A percentile compares a stretch with the other conserved stretches of the same genome.
Conservation (phyloP, 306 rosid genomes). For the Spatholobus suberectus region DNA sequence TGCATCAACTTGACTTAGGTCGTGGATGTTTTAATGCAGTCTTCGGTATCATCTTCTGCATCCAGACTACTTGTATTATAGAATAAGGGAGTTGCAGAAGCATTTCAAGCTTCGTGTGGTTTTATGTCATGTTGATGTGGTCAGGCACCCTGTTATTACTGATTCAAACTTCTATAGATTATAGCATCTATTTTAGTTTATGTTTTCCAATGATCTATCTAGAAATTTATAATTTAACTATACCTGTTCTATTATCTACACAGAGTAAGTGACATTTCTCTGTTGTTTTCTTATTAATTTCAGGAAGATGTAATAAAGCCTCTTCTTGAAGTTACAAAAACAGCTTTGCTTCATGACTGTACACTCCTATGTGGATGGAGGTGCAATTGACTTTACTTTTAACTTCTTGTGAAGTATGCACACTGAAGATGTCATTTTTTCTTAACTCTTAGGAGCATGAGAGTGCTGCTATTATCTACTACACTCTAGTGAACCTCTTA, state of each 20-base stretch:
- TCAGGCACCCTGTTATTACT: constrained; percentile 41
- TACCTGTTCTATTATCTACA: not conserved
- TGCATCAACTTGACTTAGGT: constrained; percentile 29
- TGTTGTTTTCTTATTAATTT: constrained; percentile 40
- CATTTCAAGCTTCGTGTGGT: constrained; percentile 89
- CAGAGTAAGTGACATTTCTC: constrained; percentile 31
- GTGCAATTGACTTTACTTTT: constrained; percentile 49
- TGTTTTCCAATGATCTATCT: constrained; percentile 19
- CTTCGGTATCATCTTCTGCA: constrained; percentile 97
- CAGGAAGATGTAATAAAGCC: constrained; percentile 97
- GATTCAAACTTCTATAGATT: constrained; percentile 11
- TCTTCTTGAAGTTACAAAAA: constrained; percentile 94
- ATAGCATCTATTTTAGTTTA: constrained; percentile 15
- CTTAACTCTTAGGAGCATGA: constrained; percentile 3
- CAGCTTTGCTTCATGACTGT: constrained; percentile 95
- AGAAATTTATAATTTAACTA: not conserved
- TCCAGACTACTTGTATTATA: constrained; percentile 90
- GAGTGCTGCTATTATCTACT: constrained; percentile 24
- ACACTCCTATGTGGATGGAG: constrained; percentile 96
- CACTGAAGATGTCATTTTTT: constrained; percentile 19
- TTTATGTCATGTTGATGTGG: constrained; percentile 97
- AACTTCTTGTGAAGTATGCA: constrained; percentile 31
- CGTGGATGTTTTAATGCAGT: constrained; percentile 65
- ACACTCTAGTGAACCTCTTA: not conserved
- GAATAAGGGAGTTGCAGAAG: constrained; percentile 94